Evolutionary conservation across 1,284 basidiomycete species (phyloP).

Genomic region (Taiwanofungus camphoratus): DNA sequence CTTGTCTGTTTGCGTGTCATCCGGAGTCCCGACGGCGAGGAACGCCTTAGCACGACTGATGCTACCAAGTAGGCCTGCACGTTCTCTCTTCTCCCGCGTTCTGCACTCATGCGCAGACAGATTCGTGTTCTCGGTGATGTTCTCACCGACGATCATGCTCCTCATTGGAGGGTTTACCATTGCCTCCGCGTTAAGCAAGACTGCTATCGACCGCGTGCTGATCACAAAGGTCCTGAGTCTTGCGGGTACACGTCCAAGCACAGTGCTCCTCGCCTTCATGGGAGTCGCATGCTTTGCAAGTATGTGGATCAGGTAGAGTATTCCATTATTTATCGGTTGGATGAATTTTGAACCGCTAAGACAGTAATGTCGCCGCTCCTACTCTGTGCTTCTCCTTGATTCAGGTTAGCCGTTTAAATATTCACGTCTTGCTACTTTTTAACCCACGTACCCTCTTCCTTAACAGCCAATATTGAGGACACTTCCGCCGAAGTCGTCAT

Average conservation of each 20-base stretch:
- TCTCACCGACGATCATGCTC: conserved; percentile 94
- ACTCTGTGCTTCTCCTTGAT: conserved; percentile 98
- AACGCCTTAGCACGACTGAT: conserved; percentile 56
- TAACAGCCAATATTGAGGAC: conserved; percentile 87
- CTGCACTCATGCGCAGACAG: conserved; percentile 31
- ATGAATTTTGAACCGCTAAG: conserved; percentile 17
- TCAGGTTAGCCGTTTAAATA: conserved; percentile 47
- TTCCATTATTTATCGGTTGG: conserved; percentile 14
- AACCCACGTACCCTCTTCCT: not conserved
- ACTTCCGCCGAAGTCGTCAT: conserved; percentile 82
- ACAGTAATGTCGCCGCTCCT: conserved; percentile 90
- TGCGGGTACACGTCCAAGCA: conserved; percentile 84
- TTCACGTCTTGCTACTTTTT: not conserved
- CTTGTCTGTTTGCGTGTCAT: conserved; percentile 89
- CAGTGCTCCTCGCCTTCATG: conserved; percentile 94
- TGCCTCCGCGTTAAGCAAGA: conserved; percentile 94
- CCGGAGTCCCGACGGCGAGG: conserved; percentile 48
- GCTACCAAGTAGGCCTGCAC: conserved; percentile 73
- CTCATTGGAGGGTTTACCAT: conserved; percentile 98
- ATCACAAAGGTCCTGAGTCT: conserved; percentile 90
- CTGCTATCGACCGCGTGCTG: conserved; percentile 92
- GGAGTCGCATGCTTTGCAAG: conserved; percentile 94
- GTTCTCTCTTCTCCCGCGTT: conserved; percentile 3
- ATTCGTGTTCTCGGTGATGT: conserved; percentile 75
- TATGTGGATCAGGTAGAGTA: conserved; percentile 92